These are phyloP conservation scores for Calonectria hawksworthii DNA, from an alignment of 2,329 filamentous ascomycete species.

Conservation along the genomic window DNA sequence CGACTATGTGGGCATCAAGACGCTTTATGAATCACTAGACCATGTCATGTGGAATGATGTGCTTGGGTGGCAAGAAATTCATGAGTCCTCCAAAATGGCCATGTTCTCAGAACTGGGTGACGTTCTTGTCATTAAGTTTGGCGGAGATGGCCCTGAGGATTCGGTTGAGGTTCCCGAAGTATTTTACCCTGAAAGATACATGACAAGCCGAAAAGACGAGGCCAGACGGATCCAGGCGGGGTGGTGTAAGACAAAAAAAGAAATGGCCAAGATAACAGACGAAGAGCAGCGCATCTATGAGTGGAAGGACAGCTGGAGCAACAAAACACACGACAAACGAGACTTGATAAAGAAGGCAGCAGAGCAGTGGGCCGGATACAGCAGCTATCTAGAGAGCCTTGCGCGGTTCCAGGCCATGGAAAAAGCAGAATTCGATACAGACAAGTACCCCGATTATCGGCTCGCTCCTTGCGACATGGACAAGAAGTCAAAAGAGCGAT, in stretches of 20 bases:
- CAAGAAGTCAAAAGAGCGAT: constrained; percentile 48
- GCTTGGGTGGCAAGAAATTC: constrained; percentile 52
- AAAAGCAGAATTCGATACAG: constrained; percentile 54
- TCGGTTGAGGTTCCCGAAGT: constrained; percentile 64
- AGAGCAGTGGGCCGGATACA: constrained; percentile 50
- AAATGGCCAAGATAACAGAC: constrained; percentile 39
- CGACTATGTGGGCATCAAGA: constrained; percentile 56
- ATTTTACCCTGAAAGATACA: constrained; percentile 69
- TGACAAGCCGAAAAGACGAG: constrained; percentile 59
- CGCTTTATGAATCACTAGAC: constrained; percentile 64
- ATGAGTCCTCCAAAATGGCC: constrained; percentile 57
- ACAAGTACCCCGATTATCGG: constrained; percentile 55
- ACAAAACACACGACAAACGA: constrained; percentile 46
- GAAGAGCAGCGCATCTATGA: constrained; percentile 46
- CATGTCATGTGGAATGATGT: constrained; percentile 63
- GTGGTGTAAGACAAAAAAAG: constrained; percentile 51
- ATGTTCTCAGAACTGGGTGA: constrained; percentile 63
- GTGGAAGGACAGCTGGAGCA: constrained; percentile 46
- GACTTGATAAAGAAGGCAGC: constrained; percentile 48
- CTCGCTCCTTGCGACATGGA: constrained; percentile 54
- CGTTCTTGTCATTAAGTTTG: constrained; percentile 64
- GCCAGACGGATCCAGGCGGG: constrained; percentile 60
- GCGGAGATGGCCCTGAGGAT: constrained; percentile 56
- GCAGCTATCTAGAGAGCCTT: constrained; percentile 53
- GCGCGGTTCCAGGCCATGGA: constrained; percentile 55